phyloP scores from a whole-genome alignment of 345 rosid species.

The Boechera retrofracta region DNA sequence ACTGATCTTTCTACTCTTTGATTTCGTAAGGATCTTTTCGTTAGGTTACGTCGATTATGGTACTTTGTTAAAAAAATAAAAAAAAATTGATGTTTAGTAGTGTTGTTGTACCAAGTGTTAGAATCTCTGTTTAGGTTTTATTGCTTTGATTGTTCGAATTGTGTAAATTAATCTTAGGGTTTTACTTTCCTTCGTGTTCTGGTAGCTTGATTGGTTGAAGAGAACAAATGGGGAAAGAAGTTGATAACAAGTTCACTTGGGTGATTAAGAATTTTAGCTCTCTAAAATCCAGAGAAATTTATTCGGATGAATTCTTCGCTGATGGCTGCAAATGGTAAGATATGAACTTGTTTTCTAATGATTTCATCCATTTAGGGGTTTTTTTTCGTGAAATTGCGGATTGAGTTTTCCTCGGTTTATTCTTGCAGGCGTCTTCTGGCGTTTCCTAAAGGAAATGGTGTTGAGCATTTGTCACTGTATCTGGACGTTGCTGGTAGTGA shows the following conservation, averaged over 20 bases:
- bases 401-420: too few relatives aligned
- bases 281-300: background rate
- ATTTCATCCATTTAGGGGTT: constrained; percentile 15
- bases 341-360: background rate
- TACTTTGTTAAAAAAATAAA: background rate
- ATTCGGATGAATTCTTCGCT: constrained; percentile 5
- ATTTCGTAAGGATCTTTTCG: background rate
- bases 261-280: constrained; percentile 1
- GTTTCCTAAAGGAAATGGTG: constrained; percentile 68
- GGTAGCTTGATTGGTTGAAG: background rate
- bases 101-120: background rate
- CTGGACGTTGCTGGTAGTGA: background rate
- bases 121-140: background rate
- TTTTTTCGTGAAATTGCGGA: constrained; percentile 16
- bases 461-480: background rate
- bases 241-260: constrained; percentile 17
- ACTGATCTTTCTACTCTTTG: background rate
- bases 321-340: constrained; percentile 26
- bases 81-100: background rate
- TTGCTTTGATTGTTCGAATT: background rate
- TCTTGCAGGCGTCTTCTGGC: constrained; percentile 68
- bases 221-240: constrained; percentile 7
- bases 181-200: background rate
- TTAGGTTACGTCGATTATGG: background rate
- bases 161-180: background rate